Evolutionary conservation across 306 rosid genomes (phyloP).

Genomic region (Spatholobus suberectus): DNA sequence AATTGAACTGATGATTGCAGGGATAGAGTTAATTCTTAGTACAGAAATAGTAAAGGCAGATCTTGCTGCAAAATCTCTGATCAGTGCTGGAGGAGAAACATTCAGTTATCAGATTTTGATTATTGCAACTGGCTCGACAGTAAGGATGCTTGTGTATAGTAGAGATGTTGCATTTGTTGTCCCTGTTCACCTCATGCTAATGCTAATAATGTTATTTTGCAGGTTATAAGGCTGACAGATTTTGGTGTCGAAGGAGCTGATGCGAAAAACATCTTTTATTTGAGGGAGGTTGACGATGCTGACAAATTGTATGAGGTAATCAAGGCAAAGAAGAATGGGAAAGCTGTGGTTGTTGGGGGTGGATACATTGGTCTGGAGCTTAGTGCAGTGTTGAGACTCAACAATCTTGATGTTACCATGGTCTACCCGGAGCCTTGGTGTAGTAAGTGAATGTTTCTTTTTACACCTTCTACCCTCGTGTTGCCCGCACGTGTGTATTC

Average conservation of each 20-base stretch:
- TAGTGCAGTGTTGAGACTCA: conserved; percentile 81
- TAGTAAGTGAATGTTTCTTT: conserved; percentile 71
- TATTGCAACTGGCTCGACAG: conserved; percentile 93
- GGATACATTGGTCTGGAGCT: conserved; percentile 97
- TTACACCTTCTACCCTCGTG: background rate
- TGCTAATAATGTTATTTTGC: conserved; percentile 30
- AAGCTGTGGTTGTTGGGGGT: conserved; percentile 96
- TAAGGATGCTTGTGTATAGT: conserved; percentile 49
- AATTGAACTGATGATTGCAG: conserved; percentile 57
- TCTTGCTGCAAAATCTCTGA: conserved; percentile 72
- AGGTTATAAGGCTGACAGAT: conserved; percentile 87
- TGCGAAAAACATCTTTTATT: conserved; percentile 91
- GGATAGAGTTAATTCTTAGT: conserved; percentile 77
- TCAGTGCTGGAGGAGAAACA: conserved; percentile 69
- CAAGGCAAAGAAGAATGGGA: conserved; percentile 79
- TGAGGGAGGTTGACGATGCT: conserved; percentile 95
- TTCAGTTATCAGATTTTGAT: conserved; percentile 74
- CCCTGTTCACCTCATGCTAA: conserved; percentile 2
- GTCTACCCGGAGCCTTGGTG: conserved; percentile 99
- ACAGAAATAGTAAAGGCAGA: conserved; percentile 91
- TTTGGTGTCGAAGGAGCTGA: conserved; percentile 97
- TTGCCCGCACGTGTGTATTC: background rate
- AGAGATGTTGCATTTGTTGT: conserved; percentile 28
- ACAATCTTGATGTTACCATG: conserved; percentile 82
- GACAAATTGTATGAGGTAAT: conserved; percentile 76